Percentiles rank a stretch among this genome's conserved stretches.
Evolutionary conservation across 179 eudicot genomes (phyloP).

Genomic region (Nepenthes alata): DNA sequence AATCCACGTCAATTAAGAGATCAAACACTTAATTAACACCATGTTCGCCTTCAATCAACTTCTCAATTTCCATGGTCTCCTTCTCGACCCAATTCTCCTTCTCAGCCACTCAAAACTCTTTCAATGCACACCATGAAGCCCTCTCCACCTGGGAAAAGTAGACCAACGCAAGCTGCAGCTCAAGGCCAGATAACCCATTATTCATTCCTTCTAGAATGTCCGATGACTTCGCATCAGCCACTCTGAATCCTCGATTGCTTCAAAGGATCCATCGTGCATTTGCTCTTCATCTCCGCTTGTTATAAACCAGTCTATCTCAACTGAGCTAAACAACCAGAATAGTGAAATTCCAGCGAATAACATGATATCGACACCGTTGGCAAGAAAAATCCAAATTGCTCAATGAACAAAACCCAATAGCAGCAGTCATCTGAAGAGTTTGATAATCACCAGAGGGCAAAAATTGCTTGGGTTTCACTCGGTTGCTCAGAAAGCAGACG

Average conservation of each 20-base stretch:
- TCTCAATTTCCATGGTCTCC: constrained; percentile 90
- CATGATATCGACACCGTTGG: not conserved
- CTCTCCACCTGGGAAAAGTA: constrained; percentile 90
- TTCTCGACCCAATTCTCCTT: constrained; percentile 84
- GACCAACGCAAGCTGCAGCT: constrained; percentile 72
- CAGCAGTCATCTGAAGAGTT: not conserved
- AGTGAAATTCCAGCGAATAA: too few relatives aligned
- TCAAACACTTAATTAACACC: constrained; percentile 60
- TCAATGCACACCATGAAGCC: constrained; percentile 93
- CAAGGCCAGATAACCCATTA: constrained; percentile 52
- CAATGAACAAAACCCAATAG: not conserved
- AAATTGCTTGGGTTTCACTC: not conserved
- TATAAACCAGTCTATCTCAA: constrained; percentile 51
- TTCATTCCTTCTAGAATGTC: constrained; percentile 84
- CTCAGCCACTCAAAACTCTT: constrained; percentile 86
- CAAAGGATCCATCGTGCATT: constrained; percentile 76
- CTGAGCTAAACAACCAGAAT: constrained; percentile 39
- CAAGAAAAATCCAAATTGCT: not conserved
- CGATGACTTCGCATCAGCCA: constrained; percentile 83
- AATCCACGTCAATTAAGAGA: constrained; percentile 83
- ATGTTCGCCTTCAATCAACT: constrained; percentile 45
- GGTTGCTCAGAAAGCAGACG: not conserved
- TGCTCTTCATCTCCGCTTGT: constrained; percentile 61
- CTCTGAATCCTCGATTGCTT: constrained; percentile 88
- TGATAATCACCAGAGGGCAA: not conserved